Base-by-base conservation (phyloP, 2,329 filamentous ascomycete genomes). In the Botrytis porri region DNA sequence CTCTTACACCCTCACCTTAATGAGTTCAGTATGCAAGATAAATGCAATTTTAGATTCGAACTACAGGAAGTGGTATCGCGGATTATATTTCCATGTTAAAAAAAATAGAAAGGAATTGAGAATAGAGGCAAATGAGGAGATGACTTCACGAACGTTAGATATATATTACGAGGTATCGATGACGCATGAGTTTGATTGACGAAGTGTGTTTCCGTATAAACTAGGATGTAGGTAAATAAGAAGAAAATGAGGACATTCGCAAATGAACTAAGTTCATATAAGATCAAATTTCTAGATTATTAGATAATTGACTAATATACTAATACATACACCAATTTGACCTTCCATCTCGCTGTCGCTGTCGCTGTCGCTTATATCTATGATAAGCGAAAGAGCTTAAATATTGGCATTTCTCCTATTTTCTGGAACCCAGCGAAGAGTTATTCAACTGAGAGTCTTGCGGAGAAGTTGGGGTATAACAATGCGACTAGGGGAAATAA, bases 91-190 rank as follows among this genome's bases (percentile, higher is more conserved):
- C 0, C 2, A 7, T 54, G 25, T n/a, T n/a, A 12, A 54, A 1
- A 12, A 12, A 16, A 16, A 54, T n/a, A 54, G 25, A 6, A 51
- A 16, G 14, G 48, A n/a, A 2, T 54, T 7, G 25, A 16, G 48
- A 16, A n/a, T n/a, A 54, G 48, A n/a, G 25, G 25, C 5, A 54
- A 54, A 54, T 5, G 0, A 12, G 25, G 25, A 54, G n/a, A 16
- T 4, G 16, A n/a, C 5, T 16, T 54, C 6, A 54, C 5, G 25
- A 9, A 51, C n/a, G 2, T 54, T 5, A 51, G 5, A n/a, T 54
- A 7, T 7, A 1, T 16, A 1, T 16, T n/a, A 54, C 5, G 5
- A 5, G 0, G 12, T 16, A 1, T 0, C n/a, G 0, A 9, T 8
- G 4, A 16, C 6, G 6, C 0, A 25, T n/a, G 0, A 12, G 12